Evolutionary conservation across 768 basidiomycete species (phyloP).

Genomic region (Mycena rebaudengoi): DNA sequence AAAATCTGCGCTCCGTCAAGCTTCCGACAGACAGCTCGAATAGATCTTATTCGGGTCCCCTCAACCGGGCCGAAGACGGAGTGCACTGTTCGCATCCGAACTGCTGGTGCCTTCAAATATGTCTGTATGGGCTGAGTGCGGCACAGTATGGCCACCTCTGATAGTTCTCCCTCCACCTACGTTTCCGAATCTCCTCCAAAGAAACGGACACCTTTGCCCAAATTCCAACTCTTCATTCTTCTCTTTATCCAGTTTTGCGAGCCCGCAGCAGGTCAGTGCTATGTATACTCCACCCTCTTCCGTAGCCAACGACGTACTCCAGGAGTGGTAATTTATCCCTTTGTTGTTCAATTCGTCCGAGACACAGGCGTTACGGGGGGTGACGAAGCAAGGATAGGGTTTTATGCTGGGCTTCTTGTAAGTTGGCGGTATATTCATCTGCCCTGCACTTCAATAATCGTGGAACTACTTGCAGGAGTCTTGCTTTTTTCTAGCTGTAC

Average conservation of each 20-base stretch:
- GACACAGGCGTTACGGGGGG: slow-evolving; percentile 30
- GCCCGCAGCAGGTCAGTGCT: slow-evolving; percentile 12
- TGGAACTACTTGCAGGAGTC: slow-evolving; percentile 38
- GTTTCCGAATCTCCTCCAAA: too few relatives aligned
- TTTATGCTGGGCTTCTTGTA: slow-evolving; percentile 17
- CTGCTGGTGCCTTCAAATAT: too few relatives aligned
- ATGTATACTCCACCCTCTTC: neutral
- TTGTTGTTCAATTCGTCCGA: slow-evolving; percentile 32
- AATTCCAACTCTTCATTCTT: slow-evolving; percentile 21
- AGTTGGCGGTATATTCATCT: neutral
- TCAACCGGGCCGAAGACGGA: too few relatives aligned
- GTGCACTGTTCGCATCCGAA: too few relatives aligned
- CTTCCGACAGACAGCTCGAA: too few relatives aligned
- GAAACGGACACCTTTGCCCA: slow-evolving; percentile 9
- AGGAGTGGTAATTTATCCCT: slow-evolving; percentile 29
- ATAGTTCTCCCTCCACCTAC: too few relatives aligned
- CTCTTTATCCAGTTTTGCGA: slow-evolving; percentile 17
- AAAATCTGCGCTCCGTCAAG: too few relatives aligned
- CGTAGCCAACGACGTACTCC: neutral
- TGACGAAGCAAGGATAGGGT: slow-evolving; percentile 29
- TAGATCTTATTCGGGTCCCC: too few relatives aligned
- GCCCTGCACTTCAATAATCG: neutral
- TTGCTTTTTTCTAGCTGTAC: slow-evolving; percentile 45
- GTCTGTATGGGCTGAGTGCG: too few relatives aligned
- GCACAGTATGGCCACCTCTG: too few relatives aligned